Base-by-base conservation (phyloP, 179 eudicot species). In the Beta lomatogona region DNA sequence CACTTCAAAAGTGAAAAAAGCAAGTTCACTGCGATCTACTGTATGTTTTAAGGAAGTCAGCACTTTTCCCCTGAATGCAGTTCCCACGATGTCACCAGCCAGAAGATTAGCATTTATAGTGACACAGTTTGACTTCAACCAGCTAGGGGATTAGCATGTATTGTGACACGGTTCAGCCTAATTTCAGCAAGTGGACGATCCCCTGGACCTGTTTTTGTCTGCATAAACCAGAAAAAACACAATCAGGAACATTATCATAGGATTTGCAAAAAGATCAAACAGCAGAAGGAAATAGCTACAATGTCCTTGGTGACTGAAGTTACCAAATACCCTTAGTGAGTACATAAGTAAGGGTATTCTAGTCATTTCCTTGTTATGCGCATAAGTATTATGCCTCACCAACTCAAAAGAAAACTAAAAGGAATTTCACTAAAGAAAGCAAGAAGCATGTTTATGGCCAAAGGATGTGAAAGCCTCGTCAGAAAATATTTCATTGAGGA, bases 111-210 rank as follows among this genome's bases (percentile, higher is more conserved):
- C 98, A 86, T 95, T 98, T 58, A 94, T 87, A 0, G 99, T 95
- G 69, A 95, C 91, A 14, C 99, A 97, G 71, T 92, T 95, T 36
- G 65, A 28, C 77, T 82, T 82, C 77, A 92, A 78, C 88, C 92
- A 70, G 99, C 98, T 77, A 95, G 91, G 8, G 99, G 99, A 85
- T 95, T 95, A 76, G 98, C 98, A 86, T 95, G 99, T 58, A 95
- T 87, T 0, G 99, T 95, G 69, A 95, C 91, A 14, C 99, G 98
- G 71, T 94, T 95, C 50, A 94, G 78, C 90, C 99, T 89, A 85
- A 95, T 95, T 86, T 94, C 99, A 45, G 97, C 97, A 85, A 95
- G 98, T 57, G 99, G 99, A 41, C 91, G 90, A 86, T 95, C 99
- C 67, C 92, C 92, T 19, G 93, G 89, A 50, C 96, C 98, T 7